Conservation (phyloP, 1,284 basidiomycete species). For the Ganoderma lingzhi region DNA sequence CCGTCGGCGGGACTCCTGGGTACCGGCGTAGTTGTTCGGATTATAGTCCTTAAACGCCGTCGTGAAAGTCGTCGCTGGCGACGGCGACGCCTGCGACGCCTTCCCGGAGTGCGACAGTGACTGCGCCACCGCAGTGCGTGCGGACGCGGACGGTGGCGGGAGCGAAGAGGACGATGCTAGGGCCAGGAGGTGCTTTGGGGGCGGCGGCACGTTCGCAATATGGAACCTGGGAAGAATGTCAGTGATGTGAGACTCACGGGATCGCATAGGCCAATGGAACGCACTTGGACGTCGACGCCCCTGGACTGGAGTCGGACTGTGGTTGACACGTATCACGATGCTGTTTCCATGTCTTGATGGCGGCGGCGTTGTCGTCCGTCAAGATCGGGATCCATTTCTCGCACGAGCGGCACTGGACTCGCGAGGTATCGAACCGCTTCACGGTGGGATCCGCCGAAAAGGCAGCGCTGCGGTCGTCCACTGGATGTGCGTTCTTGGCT, state of each 20-base stretch:
- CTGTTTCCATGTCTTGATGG: slow-evolving; percentile 43
- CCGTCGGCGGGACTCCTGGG: slow-evolving; percentile 69
- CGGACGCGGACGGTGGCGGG: slow-evolving; percentile 34
- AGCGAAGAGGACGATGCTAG: slow-evolving; percentile 43
- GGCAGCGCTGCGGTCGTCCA: slow-evolving; percentile 64
- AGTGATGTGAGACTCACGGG: slow-evolving; percentile 3
- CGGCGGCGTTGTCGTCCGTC: slow-evolving; percentile 37
- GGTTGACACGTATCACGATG: slow-evolving; percentile 43
- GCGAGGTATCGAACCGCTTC: slow-evolving; percentile 74
- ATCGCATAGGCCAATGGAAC: slow-evolving; percentile 7
- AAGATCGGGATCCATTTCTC: slow-evolving; percentile 67
- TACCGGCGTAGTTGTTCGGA: slow-evolving; percentile 54
- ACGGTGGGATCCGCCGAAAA: slow-evolving; percentile 71
- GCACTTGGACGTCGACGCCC: slow-evolving; percentile 36
- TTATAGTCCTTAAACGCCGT: slow-evolving; percentile 55
- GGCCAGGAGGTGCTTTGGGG: slow-evolving; percentile 45
- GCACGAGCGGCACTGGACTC: slow-evolving; percentile 72
- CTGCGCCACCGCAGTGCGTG: slow-evolving; percentile 32
- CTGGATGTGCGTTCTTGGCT: slow-evolving; percentile 41
- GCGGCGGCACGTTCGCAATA: slow-evolving; percentile 45
- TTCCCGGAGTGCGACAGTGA: slow-evolving; percentile 21
- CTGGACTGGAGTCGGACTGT: slow-evolving; percentile 21
- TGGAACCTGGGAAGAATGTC: slow-evolving; percentile 19
- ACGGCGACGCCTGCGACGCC: slow-evolving; percentile 38
- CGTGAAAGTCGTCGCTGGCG: slow-evolving; percentile 32